Evolutionary conservation across 495 filamentous ascomycete species (phyloP).

Genomic region (Alectoria sarmentosa): DNA sequence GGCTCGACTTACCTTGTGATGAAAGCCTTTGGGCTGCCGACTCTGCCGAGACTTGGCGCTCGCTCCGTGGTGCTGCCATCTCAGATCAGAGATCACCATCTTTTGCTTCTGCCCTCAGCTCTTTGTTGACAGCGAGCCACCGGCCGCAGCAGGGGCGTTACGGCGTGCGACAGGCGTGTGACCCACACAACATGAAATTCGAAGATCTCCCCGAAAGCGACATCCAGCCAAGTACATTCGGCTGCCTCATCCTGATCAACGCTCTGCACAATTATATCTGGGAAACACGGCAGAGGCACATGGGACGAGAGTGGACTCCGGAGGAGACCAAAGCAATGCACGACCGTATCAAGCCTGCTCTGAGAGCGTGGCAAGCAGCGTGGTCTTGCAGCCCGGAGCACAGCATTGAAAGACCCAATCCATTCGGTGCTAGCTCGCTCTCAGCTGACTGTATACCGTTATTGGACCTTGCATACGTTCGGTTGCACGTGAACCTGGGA

Average conservation of each 20-base stretch:
- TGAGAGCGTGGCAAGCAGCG: conserved; percentile 91
- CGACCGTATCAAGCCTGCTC: conserved; percentile 87
- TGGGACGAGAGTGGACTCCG: conserved; percentile 83
- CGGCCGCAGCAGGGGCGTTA: conserved; percentile 53
- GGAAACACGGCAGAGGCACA: conserved; percentile 90
- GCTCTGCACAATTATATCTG: conserved; percentile 97
- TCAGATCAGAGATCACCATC: conserved; percentile 60
- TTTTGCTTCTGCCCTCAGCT: conserved; percentile 70
- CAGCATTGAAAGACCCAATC: conserved; percentile 82
- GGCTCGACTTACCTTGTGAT: conserved; percentile 85
- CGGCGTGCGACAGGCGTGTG: conserved; percentile 43
- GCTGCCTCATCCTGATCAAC: conserved; percentile 89
- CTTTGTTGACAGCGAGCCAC: conserved; percentile 73
- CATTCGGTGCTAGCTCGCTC: conserved; percentile 78
- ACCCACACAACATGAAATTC: conserved; percentile 36
- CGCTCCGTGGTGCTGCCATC: conserved; percentile 60
- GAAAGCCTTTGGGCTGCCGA: conserved; percentile 89
- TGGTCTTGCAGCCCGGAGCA: conserved; percentile 87
- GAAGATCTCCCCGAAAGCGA: conserved; percentile 53
- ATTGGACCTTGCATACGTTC: conserved; percentile 89
- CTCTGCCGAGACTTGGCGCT: conserved; percentile 66
- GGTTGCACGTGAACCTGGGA: conserved; percentile 87
- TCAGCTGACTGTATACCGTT: conserved; percentile 91
- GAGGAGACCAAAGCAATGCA: conserved; percentile 95
- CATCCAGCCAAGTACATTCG: conserved; percentile 85